These are phyloP conservation scores for Petasospora rhodanensis DNA, from an alignment of 1,139 yeast genomes.

Conservation along the genomic window DNA sequence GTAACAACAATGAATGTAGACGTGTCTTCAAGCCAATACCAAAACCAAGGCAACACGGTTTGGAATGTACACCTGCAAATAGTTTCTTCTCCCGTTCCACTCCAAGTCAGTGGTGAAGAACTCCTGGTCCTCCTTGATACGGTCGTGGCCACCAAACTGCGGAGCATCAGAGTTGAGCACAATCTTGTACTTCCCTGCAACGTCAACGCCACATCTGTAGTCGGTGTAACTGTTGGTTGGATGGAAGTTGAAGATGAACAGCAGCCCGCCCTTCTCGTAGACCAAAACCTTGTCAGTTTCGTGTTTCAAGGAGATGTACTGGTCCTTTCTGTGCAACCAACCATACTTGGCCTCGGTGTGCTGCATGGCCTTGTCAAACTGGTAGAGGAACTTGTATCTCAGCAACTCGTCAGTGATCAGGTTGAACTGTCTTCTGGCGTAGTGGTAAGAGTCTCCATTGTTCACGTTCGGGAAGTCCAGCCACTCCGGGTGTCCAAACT, in stretches of 20 bases:
- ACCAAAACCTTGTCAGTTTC: conserved; percentile 85
- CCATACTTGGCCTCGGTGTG: conserved; percentile 62
- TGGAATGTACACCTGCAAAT: conserved; percentile 80
- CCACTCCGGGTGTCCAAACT: conserved; percentile 99
- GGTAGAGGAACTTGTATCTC: conserved; percentile 72
- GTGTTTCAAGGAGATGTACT: conserved; percentile 83
- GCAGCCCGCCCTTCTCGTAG: conserved; percentile 80
- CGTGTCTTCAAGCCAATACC: too few species aligned
- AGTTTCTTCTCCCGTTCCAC: conserved; percentile 81
- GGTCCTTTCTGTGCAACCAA: conserved; percentile 74
- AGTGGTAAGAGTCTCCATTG: conserved; percentile 82
- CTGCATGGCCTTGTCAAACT: conserved; percentile 84
- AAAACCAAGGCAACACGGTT: conserved; percentile 75
- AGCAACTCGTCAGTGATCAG: conserved; percentile 74
- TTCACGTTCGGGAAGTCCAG: conserved; percentile 93
- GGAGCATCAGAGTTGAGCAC: conserved; percentile 70
- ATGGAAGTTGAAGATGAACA: conserved; percentile 87
- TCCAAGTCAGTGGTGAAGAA: conserved; percentile 66
- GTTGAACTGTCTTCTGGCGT: conserved; percentile 93
- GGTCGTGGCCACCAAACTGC: conserved; percentile 75
- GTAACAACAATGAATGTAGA: too few species aligned
- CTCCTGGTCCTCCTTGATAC: conserved; percentile 53
- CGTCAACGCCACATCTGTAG: conserved; percentile 84
- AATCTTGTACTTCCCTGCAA: conserved; percentile 69
- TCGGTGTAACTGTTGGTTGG: conserved; percentile 80